A percentile compares a stretch with the other conserved stretches of the same genome.
These are phyloP conservation scores for Lentinula guzmanii DNA, from an alignment of 768 basidiomycete genomes.

Conservation along the genomic window DNA sequence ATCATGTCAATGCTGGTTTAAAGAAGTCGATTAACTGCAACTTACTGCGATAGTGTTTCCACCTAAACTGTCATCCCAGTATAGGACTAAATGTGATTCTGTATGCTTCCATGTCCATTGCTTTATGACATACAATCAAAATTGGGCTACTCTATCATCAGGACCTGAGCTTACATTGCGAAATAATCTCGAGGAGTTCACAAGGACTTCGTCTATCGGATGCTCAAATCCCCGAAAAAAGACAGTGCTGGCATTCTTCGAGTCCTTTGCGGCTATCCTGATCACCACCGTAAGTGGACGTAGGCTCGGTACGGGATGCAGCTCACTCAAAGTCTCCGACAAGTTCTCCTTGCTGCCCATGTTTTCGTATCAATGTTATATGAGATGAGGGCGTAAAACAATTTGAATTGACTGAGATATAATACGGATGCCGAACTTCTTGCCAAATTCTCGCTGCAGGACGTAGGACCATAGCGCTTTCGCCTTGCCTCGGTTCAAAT, in stretches of 20 bases:
- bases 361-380: slow-evolving; percentile 36
- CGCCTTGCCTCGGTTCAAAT: slow-evolving; percentile 26
- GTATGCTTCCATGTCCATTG: slow-evolving; percentile 30
- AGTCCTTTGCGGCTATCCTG: slow-evolving; percentile 24
- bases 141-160: slow-evolving; percentile 5
- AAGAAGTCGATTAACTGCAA: neutral
- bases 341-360: slow-evolving; percentile 34
- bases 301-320: neutral
- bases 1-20: neutral
- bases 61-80: slow-evolving; percentile 30
- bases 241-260: slow-evolving; percentile 24
- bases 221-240: slow-evolving; percentile 32
- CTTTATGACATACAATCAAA: slow-evolving; percentile 11
- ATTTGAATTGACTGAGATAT: slow-evolving; percentile 41
- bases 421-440: slow-evolving; percentile 29
- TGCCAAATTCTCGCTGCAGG: slow-evolving; percentile 21
- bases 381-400: slow-evolving; percentile 44
- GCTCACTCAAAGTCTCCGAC: slow-evolving; percentile 46
- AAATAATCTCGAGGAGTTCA: slow-evolving; percentile 26
- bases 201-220: slow-evolving; percentile 27
- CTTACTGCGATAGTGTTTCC: slow-evolving; percentile 17
- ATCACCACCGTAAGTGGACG: neutral
- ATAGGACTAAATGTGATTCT: slow-evolving; percentile 18
- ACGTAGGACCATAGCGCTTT: slow-evolving; percentile 32
- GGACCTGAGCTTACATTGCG: slow-evolving; percentile 20